Base-by-base conservation (phyloP, 768 basidiomycete species). In the Omphalotus guepiniiformis region DNA sequence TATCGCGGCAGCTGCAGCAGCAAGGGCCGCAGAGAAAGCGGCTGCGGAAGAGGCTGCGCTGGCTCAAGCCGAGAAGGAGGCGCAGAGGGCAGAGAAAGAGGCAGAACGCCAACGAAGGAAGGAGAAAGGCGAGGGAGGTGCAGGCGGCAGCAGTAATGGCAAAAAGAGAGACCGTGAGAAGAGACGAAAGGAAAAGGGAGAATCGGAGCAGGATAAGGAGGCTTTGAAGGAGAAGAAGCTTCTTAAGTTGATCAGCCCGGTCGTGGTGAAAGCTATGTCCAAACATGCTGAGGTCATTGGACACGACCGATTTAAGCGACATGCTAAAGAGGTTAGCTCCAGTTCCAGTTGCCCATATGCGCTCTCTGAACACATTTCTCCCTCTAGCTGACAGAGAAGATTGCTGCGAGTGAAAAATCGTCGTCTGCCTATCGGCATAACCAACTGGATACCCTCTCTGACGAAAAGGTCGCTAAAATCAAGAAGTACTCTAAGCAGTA, bases 401-500 rank as follows among this genome's bases (percentile, higher is more conserved):
- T 99, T 48, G 76, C 84, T n/a, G 88, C 93, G 42, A 96, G 96
- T 65, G 95, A 99, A 73, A 95, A 95, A 66, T 95, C 93, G 63
- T 88, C 89, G 0, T 67, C 82, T 3, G 82, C 79, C 35, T 97
- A 87, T 59, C 77, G 74, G 48, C 82, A 86, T n/a, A 76, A 77
- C 16, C 77, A 78, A 44, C 74, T 95, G 12, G 88, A 92, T 2
- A 32, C 76, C 2, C 75, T 97, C 19, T 83, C 89, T 2, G 88
- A 93, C 3, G 94, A 98, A 54, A 97, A 97, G 62, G 69, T 77
- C 18, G 58, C 62, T 37, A 97, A 97, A 69, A 93, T 98, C 64
- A 95, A 92, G 67, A 85, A 88, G 59, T 98, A 93, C 60, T 74
- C 86, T 27, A 93, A 95, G 64, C 92, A 96, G 35, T 98, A 90